Evolutionary conservation across 768 basidiomycete genomes (phyloP).

Genomic region (Mycena metata): DNA sequence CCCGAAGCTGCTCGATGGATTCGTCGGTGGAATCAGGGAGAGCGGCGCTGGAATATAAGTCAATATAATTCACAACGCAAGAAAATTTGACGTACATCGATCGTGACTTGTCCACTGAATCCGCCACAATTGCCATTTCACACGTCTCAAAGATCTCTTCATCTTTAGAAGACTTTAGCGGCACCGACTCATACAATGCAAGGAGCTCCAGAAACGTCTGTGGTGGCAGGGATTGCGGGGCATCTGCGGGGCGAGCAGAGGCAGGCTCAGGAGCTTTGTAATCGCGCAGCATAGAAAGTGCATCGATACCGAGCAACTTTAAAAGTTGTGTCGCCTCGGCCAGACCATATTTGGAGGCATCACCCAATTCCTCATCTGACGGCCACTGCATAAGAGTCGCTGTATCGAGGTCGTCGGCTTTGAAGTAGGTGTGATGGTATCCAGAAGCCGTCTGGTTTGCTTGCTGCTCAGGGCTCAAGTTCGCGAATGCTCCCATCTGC

Average conservation of each 20-base stretch:
- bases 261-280: neutral
- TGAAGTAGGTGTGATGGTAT: conserved; percentile 43
- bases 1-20: neutral
- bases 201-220: neutral
- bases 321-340: neutral
- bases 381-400: conserved; percentile 32
- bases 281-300: neutral
- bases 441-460: conserved; percentile 37
- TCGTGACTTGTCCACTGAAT: conserved; percentile 22
- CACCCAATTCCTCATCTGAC: conserved; percentile 32
- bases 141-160: conserved; percentile 32
- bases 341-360: neutral
- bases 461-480: conserved; percentile 24
- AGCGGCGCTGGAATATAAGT: neutral
- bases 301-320: conserved; percentile 1
- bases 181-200: neutral
- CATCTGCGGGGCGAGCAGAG: no score
- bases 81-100: conserved; percentile 24
- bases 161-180: conserved; percentile 4
- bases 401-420: conserved; percentile 35
- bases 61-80: neutral
- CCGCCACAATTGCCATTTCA: conserved; percentile 39
- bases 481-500: conserved; percentile 29
- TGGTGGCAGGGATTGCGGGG: neutral
- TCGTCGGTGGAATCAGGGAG: conserved; percentile 30